These are phyloP conservation scores for Gossypium schwendimanii DNA, from an alignment of 441 rosid genomes.

Conservation along the genomic window DNA sequence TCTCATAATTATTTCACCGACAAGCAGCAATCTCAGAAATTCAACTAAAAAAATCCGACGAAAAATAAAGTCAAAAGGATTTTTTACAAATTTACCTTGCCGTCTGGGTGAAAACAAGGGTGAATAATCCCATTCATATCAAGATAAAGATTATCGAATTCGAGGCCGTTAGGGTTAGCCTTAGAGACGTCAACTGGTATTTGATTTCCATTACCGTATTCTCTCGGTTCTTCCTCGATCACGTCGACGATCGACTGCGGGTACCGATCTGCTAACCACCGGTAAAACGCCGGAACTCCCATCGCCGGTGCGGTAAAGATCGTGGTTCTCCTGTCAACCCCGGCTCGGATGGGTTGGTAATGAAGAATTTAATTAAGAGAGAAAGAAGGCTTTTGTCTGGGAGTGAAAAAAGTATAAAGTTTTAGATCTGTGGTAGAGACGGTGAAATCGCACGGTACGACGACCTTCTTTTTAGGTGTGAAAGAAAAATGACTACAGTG, in stretches of 20 bases:
- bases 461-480: background rate
- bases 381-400: background rate
- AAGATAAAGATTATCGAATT: constrained; percentile 80
- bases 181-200: constrained; percentile 51
- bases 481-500: background rate
- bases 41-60: background rate
- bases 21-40: too few species aligned
- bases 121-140: constrained; percentile 96
- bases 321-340: background rate
- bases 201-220: constrained; percentile 29
- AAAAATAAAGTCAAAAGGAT: background rate
- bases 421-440: background rate
- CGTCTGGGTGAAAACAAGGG: constrained; percentile 97
- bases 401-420: background rate
- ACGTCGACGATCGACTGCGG: constrained; percentile 73
- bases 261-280: constrained; percentile 95
- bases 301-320: constrained; percentile 26
- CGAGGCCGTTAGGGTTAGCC: constrained; percentile 89
- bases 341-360: too few species aligned
- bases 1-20: too few species aligned
- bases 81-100: constrained; percentile 43
- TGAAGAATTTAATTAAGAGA: background rate
- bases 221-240: constrained; percentile 61
- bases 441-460: background rate
- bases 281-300: constrained; percentile 97